These are phyloP conservation scores for Tilletia caries DNA, from an alignment of 1,284 basidiomycete species.

Conservation along the genomic window DNA sequence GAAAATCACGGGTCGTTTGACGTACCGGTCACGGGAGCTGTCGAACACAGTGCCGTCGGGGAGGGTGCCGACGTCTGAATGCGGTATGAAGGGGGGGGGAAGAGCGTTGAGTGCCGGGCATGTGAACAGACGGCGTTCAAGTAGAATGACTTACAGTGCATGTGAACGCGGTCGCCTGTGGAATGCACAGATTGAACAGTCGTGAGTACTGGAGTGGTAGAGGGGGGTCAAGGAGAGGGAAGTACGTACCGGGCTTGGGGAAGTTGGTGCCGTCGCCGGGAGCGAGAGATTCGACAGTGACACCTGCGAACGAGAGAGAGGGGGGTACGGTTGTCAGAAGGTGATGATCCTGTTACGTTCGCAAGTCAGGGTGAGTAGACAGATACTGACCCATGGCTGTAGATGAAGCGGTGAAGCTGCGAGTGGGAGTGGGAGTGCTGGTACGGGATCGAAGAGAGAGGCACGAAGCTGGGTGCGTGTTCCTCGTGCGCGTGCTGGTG, in stretches of 20 bases:
- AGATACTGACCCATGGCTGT: background rate
- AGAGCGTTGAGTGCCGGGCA: background rate
- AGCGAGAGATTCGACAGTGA: slow-evolving; percentile 49
- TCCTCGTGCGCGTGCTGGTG: no score
- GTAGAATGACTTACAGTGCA: background rate
- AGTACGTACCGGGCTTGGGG: slow-evolving; percentile 42
- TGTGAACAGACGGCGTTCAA: background rate
- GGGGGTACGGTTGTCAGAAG: background rate
- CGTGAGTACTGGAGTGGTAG: no score
- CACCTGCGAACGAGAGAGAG: slow-evolving; percentile 32
- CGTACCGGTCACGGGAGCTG: slow-evolving; percentile 9
- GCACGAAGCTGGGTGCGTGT: no score
- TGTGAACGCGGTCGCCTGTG: slow-evolving; percentile 10
- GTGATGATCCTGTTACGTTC: no score
- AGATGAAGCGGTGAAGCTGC: background rate
- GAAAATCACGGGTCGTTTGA: no score
- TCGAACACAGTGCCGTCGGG: slow-evolving; percentile 12
- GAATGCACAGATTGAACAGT: no score
- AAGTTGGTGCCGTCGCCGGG: slow-evolving; percentile 53
- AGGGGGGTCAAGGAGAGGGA: no score
- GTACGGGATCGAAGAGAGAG: no score
- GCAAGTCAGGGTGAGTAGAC: background rate
- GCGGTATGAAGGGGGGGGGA: background rate
- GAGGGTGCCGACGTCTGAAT: slow-evolving; percentile 14
- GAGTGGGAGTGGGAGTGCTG: no score